A percentile compares a stretch with the other conserved stretches of the same genome.
Conservation (phyloP, 2,329 filamentous ascomycete species). For the Aspergillus ruber region DNA sequence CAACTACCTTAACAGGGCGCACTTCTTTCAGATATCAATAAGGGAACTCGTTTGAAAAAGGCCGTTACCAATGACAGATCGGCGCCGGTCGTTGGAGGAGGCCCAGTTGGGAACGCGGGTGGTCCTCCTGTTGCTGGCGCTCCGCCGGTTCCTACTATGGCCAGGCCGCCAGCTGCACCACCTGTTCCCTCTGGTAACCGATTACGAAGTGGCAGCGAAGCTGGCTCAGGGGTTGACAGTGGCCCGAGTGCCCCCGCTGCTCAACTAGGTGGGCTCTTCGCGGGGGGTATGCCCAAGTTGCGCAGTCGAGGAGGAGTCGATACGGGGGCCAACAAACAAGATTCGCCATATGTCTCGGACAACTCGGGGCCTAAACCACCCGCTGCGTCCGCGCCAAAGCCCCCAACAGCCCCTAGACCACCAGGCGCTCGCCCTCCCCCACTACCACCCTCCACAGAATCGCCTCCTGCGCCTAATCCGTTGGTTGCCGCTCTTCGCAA, state of each 20-base stretch:
- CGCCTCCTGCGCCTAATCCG: slow-evolving; percentile 44
- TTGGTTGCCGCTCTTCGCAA: slow-evolving; percentile 55
- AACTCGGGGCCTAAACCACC: slow-evolving; percentile 54
- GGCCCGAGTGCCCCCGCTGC: slow-evolving; percentile 50
- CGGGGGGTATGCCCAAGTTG: slow-evolving; percentile 90
- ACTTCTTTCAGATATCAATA: slow-evolving; percentile 78
- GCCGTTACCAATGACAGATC: slow-evolving; percentile 88
- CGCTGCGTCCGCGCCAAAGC: slow-evolving; percentile 47
- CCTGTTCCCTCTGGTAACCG: slow-evolving; percentile 57
- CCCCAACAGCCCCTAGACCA: slow-evolving; percentile 49
- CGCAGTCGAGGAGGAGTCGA: slow-evolving; percentile 79
- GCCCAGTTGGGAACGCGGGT: slow-evolving; percentile 57
- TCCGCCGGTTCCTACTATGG: slow-evolving; percentile 24
- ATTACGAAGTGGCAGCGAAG: slow-evolving; percentile 77
- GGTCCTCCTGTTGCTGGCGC: slow-evolving; percentile 65
- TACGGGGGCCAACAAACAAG: slow-evolving; percentile 60
- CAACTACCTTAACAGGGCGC: slow-evolving; percentile 57
- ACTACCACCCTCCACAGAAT: slow-evolving; percentile 44
- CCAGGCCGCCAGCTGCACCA: slow-evolving; percentile 39
- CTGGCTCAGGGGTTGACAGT: slow-evolving; percentile 35
- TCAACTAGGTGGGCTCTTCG: slow-evolving; percentile 81
- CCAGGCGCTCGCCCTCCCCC: slow-evolving; percentile 49
- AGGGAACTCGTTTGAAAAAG: slow-evolving; percentile 75
- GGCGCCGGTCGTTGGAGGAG: slow-evolving; percentile 61
- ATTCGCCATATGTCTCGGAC: slow-evolving; percentile 73